Evolutionary conservation across 2,329 filamentous ascomycete genomes (phyloP), one percentile per base, ranked within the genome.

Genomic region (Verticillium tricorpus): DNA sequence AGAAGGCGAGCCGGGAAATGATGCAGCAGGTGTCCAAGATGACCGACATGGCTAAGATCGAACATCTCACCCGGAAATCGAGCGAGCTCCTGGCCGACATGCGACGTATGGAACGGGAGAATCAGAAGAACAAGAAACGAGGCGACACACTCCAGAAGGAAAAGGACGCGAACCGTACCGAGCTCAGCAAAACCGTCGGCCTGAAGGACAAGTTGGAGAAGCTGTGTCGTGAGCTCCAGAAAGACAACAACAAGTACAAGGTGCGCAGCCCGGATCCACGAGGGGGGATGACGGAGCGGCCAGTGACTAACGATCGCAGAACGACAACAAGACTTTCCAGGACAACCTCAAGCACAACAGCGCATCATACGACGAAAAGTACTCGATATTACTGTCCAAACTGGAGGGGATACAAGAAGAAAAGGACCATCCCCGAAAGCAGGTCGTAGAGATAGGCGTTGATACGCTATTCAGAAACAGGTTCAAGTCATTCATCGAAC

Each of bases 241-340:
- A 94, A 70, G 95, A 99, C 72, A 99, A 99, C 76, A 98, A 98
- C 77, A 96, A 96, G 78, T 87, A 99, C 67, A 98, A 98, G 89
- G 92, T 95, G 76, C 68, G 79, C 73, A 65, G 37, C 40, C 5
- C 22, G 45, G 11, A n/a, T 25, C 11, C 14, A 32, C 32, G 15
- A 56, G 22, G 19, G 45, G n/a, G 56, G 28, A 5, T 39, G 37
- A 52, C 5, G 7, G 28, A 37, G 22, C 22, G 11, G 14, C 31
- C 50, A 6, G 15, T 19, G 34, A 14, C 50, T 56, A 34, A 56
- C 28, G 15, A n/a, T 54, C 60, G 50, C 73, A 92, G 89, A 91
- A 93, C 77, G 95, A 99, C 76, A 96, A 97, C 75, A 94, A 96
- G 72, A 92, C 92, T 59, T 83, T 97, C 32, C 90, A 94, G 69